Evolutionary conservation across 352 stramenopile species (phyloP).

Genomic region (Pythium insidiosum): DNA sequence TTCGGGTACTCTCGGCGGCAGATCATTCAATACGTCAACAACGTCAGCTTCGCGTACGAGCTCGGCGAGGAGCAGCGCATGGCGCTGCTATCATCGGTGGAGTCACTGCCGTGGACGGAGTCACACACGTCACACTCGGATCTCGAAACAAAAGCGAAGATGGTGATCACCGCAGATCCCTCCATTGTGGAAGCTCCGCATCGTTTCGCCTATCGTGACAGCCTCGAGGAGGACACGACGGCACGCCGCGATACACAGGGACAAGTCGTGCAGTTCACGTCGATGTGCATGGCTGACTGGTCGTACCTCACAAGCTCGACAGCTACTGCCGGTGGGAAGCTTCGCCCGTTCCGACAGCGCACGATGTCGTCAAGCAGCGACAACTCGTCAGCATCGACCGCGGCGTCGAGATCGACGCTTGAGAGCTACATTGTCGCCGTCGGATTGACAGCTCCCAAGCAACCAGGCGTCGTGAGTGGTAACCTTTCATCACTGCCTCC

Average conservation of each 20-base stretch:
- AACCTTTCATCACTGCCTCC: too few relatives aligned
- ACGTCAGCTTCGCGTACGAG: conserved; percentile 77
- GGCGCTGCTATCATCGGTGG: conserved; percentile 44
- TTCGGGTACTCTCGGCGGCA: conserved; percentile 60
- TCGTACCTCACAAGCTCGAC: conserved; percentile 25
- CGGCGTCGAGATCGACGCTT: conserved; percentile 38
- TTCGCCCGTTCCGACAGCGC: conserved; percentile 21
- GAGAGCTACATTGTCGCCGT: too few relatives aligned
- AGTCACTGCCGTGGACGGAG: too few relatives aligned
- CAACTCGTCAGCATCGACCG: too few relatives aligned
- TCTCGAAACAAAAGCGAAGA: too few relatives aligned
- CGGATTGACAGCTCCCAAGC: too few relatives aligned
- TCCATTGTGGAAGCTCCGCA: too few relatives aligned
- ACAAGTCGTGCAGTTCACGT: conserved; percentile 51
- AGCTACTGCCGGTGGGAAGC: conserved; percentile 17
- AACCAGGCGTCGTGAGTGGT: too few relatives aligned
- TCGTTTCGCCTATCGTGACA: too few relatives aligned
- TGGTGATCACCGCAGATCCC: too few relatives aligned
- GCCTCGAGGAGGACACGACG: conserved; percentile 10
- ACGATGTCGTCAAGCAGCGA: conserved; percentile 17
- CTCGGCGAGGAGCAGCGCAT: conserved; percentile 75
- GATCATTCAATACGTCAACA: conserved; percentile 64
- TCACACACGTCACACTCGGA: too few relatives aligned
- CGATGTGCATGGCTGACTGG: conserved; percentile 55
- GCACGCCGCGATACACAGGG: conserved; percentile 8